Evolutionary conservation across 2,329 filamentous ascomycete genomes (phyloP).

Genomic region (Penicillium freii): DNA sequence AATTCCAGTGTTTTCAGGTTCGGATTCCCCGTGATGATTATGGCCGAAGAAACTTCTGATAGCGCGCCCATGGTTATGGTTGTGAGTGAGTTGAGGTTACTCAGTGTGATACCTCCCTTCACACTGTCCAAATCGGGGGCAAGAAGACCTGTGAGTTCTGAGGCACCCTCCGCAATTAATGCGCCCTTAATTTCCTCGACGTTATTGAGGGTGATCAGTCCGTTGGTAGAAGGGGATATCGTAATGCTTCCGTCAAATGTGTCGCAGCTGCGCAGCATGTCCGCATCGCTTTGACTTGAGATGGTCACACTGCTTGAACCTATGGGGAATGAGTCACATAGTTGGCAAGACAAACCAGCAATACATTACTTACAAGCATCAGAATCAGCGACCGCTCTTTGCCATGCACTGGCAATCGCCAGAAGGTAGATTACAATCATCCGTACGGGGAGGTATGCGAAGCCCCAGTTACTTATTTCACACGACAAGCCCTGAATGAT

Average conservation of each 20-base stretch:
- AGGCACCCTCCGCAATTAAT: constrained; percentile 20
- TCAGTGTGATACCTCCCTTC: constrained; percentile 20
- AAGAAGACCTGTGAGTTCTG: constrained; percentile 16
- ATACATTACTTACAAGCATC: constrained; percentile 7
- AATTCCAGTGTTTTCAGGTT: constrained; percentile 21
- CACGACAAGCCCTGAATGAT: neutral
- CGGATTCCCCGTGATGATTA: constrained; percentile 24
- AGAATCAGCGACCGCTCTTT: constrained; percentile 7
- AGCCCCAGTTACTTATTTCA: neutral
- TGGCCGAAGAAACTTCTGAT: constrained; percentile 16
- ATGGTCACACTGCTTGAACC: constrained; percentile 48
- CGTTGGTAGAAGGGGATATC: constrained; percentile 39
- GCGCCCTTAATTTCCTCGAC: constrained; percentile 30
- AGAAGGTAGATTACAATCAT: constrained; percentile 5
- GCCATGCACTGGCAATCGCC: constrained; percentile 8
- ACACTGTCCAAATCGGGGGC: constrained; percentile 24
- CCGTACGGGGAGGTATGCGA: neutral
- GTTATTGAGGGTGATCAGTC: constrained; percentile 43
- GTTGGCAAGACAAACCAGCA: neutral
- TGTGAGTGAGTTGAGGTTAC: constrained; percentile 19
- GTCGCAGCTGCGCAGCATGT: constrained; percentile 36
- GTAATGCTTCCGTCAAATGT: constrained; percentile 44
- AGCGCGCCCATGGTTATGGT: constrained; percentile 20
- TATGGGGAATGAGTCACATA: constrained; percentile 12
- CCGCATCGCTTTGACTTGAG: constrained; percentile 30